Percentiles rank a stretch among this genome's conserved stretches.
Conservation (phyloP, 129 eudicot genomes). For the Deinandra increscens region DNA sequence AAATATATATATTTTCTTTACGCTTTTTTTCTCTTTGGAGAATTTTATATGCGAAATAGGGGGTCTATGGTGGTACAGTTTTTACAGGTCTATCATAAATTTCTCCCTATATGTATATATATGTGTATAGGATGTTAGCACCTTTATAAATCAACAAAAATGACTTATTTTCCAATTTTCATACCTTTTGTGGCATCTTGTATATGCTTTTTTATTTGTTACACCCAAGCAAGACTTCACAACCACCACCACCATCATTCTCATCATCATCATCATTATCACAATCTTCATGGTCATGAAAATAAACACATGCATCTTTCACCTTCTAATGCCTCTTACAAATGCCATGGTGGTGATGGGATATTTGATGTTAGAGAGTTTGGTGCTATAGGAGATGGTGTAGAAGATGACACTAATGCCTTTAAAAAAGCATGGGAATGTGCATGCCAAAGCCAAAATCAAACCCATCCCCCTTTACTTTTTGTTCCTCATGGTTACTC, state of each 20-base stretch:
- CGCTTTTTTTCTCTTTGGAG: no score
- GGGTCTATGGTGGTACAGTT: no score
- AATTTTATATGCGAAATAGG: no score
- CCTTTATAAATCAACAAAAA: slow-evolving; percentile 7
- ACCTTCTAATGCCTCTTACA: slow-evolving; percentile 25
- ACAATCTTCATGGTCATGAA: slow-evolving; percentile 30
- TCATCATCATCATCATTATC: neutral
- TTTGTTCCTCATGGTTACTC: slow-evolving; percentile 55
- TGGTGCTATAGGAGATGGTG: slow-evolving; percentile 80
- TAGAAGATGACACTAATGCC: slow-evolving; percentile 56
- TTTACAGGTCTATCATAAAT: no score
- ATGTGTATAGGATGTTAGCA: neutral
- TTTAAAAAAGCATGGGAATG: slow-evolving; percentile 74
- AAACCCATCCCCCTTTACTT: slow-evolving; percentile 20
- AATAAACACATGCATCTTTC: slow-evolving; percentile 33
- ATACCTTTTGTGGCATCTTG: slow-evolving; percentile 14
- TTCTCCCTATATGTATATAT: neutral
- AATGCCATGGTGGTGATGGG: neutral
- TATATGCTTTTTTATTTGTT: slow-evolving; percentile 11
- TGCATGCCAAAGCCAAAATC: slow-evolving; percentile 39
- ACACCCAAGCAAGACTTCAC: slow-evolving; percentile 46
- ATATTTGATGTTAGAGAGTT: slow-evolving; percentile 49
- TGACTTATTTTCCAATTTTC: slow-evolving; percentile 20
- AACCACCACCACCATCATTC: slow-evolving; percentile 26
- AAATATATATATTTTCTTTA: no score